Percentiles rank a stretch among this genome's conserved stretches.
These are phyloP conservation scores for Yarrowia bubula DNA, from an alignment of 805 yeast genomes.

Conservation along the genomic window DNA sequence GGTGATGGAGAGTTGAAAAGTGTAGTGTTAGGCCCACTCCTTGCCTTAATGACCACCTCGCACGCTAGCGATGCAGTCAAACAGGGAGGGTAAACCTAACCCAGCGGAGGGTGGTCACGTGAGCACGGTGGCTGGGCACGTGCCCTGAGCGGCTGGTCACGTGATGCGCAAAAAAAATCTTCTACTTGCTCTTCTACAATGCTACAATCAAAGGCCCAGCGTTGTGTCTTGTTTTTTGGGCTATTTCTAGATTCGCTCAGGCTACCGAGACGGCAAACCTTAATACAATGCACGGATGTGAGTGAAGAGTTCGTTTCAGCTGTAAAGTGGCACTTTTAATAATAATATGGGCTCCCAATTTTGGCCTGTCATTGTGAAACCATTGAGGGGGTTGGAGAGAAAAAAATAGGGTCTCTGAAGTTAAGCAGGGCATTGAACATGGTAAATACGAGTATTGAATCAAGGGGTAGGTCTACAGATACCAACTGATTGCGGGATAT, in stretches of 20 bases:
- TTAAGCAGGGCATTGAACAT: too few species aligned
- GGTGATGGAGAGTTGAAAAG: not conserved
- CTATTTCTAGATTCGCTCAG: not conserved
- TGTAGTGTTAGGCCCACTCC: conserved; percentile 10
- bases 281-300: not conserved
- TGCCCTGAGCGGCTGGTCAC: not conserved
- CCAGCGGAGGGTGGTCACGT: not conserved
- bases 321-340: not conserved
- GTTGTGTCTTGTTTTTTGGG: not conserved
- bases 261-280: not conserved
- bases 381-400: too few species aligned
- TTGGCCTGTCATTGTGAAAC: too few species aligned
- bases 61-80: not conserved
- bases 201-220: too few species aligned
- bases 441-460: too few species aligned
- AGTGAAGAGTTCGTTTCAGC: not conserved
- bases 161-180: not conserved
- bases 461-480: too few species aligned
- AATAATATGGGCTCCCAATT: too few species aligned
- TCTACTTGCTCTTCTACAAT: not conserved
- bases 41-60: conserved; percentile 1
- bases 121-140: not conserved
- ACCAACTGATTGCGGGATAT: too few species aligned
- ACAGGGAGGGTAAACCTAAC: conserved; percentile 9
- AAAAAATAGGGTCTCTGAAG: too few species aligned